These are phyloP conservation scores for Ramaria sp. DNA, from an alignment of 768 basidiomycete species.

Conservation along the genomic window DNA sequence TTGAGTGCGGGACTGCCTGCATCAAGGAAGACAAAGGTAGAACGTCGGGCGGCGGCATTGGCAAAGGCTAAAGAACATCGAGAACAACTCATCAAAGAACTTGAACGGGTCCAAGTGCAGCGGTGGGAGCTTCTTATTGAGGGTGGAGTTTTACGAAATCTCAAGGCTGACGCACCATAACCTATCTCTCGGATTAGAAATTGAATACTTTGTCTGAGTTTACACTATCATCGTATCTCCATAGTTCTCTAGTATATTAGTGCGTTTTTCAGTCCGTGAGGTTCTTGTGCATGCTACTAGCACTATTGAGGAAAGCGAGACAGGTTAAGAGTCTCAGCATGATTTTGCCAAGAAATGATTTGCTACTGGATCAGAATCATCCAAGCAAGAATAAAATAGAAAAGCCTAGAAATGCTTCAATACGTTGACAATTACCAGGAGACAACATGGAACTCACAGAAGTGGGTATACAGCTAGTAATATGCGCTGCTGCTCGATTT, in stretches of 20 bases:
- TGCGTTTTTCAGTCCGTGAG: not conserved
- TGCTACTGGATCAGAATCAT: slow-evolving; percentile 86
- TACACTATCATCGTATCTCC: not conserved
- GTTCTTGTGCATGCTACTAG: too few species aligned
- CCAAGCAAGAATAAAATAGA: slow-evolving; percentile 93
- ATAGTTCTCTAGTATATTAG: not conserved
- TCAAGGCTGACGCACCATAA: slow-evolving; percentile 22
- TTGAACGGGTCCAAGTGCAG: slow-evolving; percentile 50
- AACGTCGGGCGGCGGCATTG: slow-evolving; percentile 35
- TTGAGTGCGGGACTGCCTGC: not conserved
- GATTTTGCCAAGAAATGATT: not conserved
- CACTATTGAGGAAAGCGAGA: too few species aligned
- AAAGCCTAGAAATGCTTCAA: slow-evolving; percentile 39
- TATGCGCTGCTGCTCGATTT: slow-evolving; percentile 83
- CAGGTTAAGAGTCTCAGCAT: too few species aligned
- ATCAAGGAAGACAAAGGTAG: slow-evolving; percentile 5
- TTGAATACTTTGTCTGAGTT: not conserved
- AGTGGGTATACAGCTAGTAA: slow-evolving; percentile 94
- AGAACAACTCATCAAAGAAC: slow-evolving; percentile 37
- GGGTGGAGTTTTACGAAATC: slow-evolving; percentile 46
- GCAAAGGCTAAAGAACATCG: slow-evolving; percentile 43
- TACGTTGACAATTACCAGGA: slow-evolving; percentile 6
- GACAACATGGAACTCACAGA: slow-evolving; percentile 42
- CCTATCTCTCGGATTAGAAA: not conserved
- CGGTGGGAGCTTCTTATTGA: slow-evolving; percentile 69